Evolutionary conservation across 2,329 filamentous ascomycete genomes (phyloP), one percentile per base, ranked within the genome.

Genomic region (Aplosporella prunicola): DNA sequence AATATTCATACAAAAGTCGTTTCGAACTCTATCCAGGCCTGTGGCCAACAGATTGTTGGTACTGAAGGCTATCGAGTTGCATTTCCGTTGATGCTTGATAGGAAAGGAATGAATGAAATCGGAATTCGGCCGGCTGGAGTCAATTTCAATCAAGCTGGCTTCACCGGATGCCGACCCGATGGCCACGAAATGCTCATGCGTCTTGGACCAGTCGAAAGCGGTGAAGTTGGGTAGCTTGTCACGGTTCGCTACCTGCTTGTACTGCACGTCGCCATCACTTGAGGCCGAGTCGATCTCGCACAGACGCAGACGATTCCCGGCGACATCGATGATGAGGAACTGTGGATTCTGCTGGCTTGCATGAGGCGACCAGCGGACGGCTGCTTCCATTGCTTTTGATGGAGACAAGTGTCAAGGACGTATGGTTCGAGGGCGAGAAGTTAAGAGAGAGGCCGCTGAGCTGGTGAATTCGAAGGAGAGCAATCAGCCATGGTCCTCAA

Each of bases 21-120:
- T 87, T 20, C 85, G 74, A 16, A 88, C 83, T 48, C 82, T 73
- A 50, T 91, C 85, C 35, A 91, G 66, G 1, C 82, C 85, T 18
- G 87, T 82, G 8, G 84, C 85, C 35, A 93, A 64, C 39, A 82
- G 68, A 33, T 68, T 63, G 13, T 81, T 80, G 3, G 74, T 77
- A 51, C 78, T 89, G 61, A 91, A 87, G 3, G 83, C 79, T 26
- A 91, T 82, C 1, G 83, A 82, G 50, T 89, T 85, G 50, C 82
- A 89, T 28, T 80, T 80, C 29, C 85, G 74, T 37, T 82, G 75
- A 55, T 86, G 76, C 55, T 83, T 85, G 31, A 87, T 72, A 14
- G 75, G 74, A 43, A 87, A 75, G 33, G 81, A 50, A 74, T 85
- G 35, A 71, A 79, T 47, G 47, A 52, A 45, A 43, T 62, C 53